Base-by-base conservation (phyloP, 2,329 filamentous ascomycete genomes). In the Hypoxylon rubiginosum region DNA sequence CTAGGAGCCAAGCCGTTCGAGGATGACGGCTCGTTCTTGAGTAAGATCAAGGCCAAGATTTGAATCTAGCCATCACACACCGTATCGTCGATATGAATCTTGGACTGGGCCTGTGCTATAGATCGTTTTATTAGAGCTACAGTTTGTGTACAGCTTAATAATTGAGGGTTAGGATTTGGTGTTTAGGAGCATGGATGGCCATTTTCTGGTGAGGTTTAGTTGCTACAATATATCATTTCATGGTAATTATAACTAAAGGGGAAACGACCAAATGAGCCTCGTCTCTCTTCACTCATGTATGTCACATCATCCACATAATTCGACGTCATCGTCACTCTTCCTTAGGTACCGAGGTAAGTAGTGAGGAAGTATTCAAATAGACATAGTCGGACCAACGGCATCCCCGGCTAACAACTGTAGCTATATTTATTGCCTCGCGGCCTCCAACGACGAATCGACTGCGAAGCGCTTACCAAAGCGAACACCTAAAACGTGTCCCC, bases 1-100 rank as follows among this genome's bases (percentile, higher is more conserved):
- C 71, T 87, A 55, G 81, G 81, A 2, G 81, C 76, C 3, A 83
- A 77, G 56, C 81, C 85, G 0, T 87, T 82, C 59, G 76, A 82
- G 28, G 82, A 84, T 24, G 64, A 72, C 21, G 45, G 57, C 13
- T 64, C 64, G 21, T 58, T 61, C 50, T 58, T 72, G 24, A 52
- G 63, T 15, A 66, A 58, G 59, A 57, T 67, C 36, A 54, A 57
- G 32, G n/a, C 67, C 6, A 64, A 66, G 67, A 61, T 68, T 28
- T 66, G 51, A 66, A 34, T 6, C 51, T 26, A 28, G 3, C 6
- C 36, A 45, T 15, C 17, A 5, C 7, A 9, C 19, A 7, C 17
- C 3, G 9, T 21, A 24, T 46, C 43, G 11, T 28, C 17, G 21
- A 28, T 2, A n/a, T 49, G 24, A 17, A n/a, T n/a, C 11, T 24